A percentile compares a stretch with the other conserved stretches of the same genome.
phyloP scores from a whole-genome alignment of 345 rosid genomes.

The Balakata baccata region DNA sequence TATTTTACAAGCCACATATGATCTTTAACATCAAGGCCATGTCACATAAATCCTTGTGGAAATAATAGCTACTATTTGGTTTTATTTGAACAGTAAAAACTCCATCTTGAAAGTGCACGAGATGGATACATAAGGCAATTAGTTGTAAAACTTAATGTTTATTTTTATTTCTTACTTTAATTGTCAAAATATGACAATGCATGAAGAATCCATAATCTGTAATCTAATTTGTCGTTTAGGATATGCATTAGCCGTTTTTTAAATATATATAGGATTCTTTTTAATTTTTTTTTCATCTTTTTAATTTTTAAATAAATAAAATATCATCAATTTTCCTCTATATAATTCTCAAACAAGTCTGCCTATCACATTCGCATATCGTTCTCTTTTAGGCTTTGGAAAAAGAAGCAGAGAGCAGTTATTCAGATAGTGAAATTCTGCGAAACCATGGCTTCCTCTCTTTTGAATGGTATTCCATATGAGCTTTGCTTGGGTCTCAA shows the following conservation, averaged over 20 bases:
- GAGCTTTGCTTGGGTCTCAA: conserved; percentile 18
- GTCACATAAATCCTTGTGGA: not conserved
- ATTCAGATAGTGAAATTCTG: not conserved
- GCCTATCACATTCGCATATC: not conserved
- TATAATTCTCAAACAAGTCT: not conserved
- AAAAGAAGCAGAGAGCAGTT: not conserved
- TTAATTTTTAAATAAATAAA: not conserved
- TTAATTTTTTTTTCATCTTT: not conserved
- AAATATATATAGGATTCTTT: not conserved
- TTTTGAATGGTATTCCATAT: not conserved
- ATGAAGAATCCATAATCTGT: not conserved
- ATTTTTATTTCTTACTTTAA: not conserved
- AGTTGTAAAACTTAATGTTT: not conserved
- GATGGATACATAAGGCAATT: not conserved
- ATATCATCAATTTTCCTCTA: not conserved
- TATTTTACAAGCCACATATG: not conserved
- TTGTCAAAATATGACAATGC: not conserved
- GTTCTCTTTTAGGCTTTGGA: not conserved
- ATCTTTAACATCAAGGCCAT: not conserved
- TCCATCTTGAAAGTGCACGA: not conserved
- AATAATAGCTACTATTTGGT: not conserved
- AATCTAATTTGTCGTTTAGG: conserved; percentile 11
- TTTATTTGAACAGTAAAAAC: not conserved
- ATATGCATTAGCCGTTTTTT: not conserved
- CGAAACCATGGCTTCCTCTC: conserved; percentile 5